phyloP scores from a whole-genome alignment of 73 alveolate species.

The Tetrahymena malaccensis region DNA sequence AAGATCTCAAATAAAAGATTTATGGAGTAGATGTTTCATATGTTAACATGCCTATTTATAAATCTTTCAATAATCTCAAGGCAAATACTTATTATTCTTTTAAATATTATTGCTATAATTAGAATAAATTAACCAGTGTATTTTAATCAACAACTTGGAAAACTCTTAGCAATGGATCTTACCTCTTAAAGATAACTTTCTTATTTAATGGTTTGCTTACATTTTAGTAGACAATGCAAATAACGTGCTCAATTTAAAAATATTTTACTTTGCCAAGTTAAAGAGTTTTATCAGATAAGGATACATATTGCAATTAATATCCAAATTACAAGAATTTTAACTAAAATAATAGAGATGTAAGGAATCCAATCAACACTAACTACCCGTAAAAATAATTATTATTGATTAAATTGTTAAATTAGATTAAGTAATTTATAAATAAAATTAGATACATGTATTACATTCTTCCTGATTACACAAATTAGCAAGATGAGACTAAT shows the following conservation, averaged over 20 bases:
- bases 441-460: neutral
- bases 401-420: too few species aligned
- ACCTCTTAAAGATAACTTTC: neutral
- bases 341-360: neutral
- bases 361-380: neutral
- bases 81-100: neutral
- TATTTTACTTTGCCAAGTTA: neutral
- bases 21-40: neutral
- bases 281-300: neutral
- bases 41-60: neutral
- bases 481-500: neutral
- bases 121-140: neutral
- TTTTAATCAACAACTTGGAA: neutral
- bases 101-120: neutral
- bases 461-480: neutral
- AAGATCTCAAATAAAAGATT: neutral
- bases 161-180: neutral
- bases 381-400: neutral
- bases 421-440: too few species aligned
- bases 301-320: neutral
- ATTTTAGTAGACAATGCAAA: neutral
- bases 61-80: neutral
- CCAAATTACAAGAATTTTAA: neutral
- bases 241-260: neutral
- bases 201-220: neutral